Percentiles rank a stretch among this genome's conserved stretches.
Evolutionary conservation across 2,329 filamentous ascomycete genomes (phyloP).

Genomic region (Amauroascus verrucosus): DNA sequence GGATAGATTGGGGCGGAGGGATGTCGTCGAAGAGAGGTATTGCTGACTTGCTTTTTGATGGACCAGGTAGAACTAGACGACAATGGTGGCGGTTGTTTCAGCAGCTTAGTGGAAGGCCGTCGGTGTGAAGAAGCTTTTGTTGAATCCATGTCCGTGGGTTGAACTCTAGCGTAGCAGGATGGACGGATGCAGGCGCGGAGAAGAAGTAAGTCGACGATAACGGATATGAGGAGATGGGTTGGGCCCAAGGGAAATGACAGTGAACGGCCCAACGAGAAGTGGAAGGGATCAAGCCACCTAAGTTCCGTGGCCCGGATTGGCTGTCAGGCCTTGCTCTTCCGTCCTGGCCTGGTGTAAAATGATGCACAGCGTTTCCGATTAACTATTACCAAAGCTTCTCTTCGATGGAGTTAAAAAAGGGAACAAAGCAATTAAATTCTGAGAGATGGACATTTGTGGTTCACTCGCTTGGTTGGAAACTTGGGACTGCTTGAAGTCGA

Average conservation of each 20-base stretch:
- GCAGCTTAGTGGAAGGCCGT: slow-evolving; percentile 34
- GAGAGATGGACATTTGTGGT: slow-evolving; percentile 7
- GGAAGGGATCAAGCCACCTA: slow-evolving; percentile 7
- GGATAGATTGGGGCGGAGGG: slow-evolving; percentile 39
- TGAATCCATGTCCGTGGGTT: slow-evolving; percentile 14
- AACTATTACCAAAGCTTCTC: not conserved
- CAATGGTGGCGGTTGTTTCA: slow-evolving; percentile 37
- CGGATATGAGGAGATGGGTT: not conserved
- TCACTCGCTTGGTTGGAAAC: slow-evolving; percentile 7
- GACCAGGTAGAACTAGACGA: slow-evolving; percentile 28
- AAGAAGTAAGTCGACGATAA: not conserved
- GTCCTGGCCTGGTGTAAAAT: not conserved
- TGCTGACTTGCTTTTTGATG: slow-evolving; percentile 36
- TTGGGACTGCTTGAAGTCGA: slow-evolving; percentile 10
- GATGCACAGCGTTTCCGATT: not conserved
- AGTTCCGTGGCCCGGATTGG: not conserved
- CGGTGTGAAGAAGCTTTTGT: slow-evolving; percentile 13
- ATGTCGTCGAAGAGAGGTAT: slow-evolving; percentile 37
- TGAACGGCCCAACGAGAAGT: slow-evolving; percentile 6
- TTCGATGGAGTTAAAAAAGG: slow-evolving; percentile 6
- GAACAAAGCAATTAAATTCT: slow-evolving; percentile 13
- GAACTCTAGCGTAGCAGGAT: slow-evolving; percentile 3
- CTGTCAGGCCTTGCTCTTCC: slow-evolving; percentile 1
- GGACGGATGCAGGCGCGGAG: slow-evolving; percentile 9
- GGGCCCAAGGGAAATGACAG: slow-evolving; percentile 6